Percentiles rank a stretch among this genome's conserved stretches.
phyloP scores from a whole-genome alignment of 1,284 basidiomycete genomes.

The Malassezia dermatis region DNA sequence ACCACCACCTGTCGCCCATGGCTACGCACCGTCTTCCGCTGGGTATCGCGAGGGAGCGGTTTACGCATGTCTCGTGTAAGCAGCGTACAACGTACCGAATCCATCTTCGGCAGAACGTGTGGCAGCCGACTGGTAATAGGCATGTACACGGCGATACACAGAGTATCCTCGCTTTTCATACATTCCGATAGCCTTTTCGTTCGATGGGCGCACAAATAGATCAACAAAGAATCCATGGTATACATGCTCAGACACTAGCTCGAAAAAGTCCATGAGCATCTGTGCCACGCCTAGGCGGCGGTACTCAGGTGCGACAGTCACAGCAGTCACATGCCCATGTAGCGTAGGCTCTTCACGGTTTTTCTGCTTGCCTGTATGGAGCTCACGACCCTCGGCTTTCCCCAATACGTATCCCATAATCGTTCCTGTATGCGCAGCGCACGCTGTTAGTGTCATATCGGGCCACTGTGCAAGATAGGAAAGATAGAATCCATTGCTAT shows the following conservation, averaged over 20 bases:
- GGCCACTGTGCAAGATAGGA: slow-evolving; percentile 79
- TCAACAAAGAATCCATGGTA: slow-evolving; percentile 69
- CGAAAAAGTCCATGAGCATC: slow-evolving; percentile 69
- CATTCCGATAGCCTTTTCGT: slow-evolving; percentile 57
- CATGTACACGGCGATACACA: slow-evolving; percentile 69
- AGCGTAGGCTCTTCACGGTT: slow-evolving; percentile 22
- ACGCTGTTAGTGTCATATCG: slow-evolving; percentile 70
- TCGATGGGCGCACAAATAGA: slow-evolving; percentile 71
- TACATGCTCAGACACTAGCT: slow-evolving; percentile 60
- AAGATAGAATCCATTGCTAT: slow-evolving; percentile 73
- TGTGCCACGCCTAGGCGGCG: slow-evolving; percentile 70
- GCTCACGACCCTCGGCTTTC: slow-evolving; percentile 37
- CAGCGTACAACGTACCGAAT: slow-evolving; percentile 59
- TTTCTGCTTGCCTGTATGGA: neutral
- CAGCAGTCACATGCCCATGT: slow-evolving; percentile 66
- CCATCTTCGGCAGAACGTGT: slow-evolving; percentile 68
- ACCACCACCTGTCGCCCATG: slow-evolving; percentile 30
- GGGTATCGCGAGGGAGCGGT: slow-evolving; percentile 29
- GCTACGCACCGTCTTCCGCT: slow-evolving; percentile 24
- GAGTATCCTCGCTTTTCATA: slow-evolving; percentile 78
- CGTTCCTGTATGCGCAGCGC: slow-evolving; percentile 53
- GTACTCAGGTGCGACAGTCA: slow-evolving; percentile 82
- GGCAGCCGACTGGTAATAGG: slow-evolving; percentile 72
- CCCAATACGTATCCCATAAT: slow-evolving; percentile 38
- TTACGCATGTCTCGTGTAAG: slow-evolving; percentile 63